A percentile compares a stretch with the other conserved stretches of the same genome.
Conservation (phyloP, 768 basidiomycete genomes). For the Phylloporus sp. region DNA sequence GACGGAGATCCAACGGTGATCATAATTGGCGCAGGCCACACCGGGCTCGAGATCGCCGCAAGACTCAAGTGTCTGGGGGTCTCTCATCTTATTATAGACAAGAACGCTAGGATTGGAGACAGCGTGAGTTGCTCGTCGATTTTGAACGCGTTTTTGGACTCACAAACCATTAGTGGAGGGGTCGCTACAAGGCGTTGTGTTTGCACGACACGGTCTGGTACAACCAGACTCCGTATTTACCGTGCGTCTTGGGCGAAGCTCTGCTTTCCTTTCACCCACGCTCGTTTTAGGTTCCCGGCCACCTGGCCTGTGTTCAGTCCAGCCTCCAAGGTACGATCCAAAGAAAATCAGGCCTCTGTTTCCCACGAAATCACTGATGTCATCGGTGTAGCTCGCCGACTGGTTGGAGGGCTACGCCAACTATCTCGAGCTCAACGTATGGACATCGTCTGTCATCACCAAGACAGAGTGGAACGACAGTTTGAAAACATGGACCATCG, state of each 20-base stretch:
- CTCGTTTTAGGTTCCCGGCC: conserved; percentile 43
- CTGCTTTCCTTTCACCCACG: background rate
- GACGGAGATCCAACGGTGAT: conserved; percentile 53
- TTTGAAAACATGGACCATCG: conserved; percentile 44
- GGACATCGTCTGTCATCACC: conserved; percentile 48
- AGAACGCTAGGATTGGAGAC: conserved; percentile 49
- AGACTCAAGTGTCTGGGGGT: conserved; percentile 61
- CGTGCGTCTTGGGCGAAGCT: conserved; percentile 30
- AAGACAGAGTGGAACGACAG: conserved; percentile 36
- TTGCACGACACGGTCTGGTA: conserved; percentile 54
- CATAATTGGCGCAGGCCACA: conserved; percentile 63
- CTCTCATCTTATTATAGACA: conserved; percentile 52
- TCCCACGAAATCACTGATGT: background rate
- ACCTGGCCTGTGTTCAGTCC: conserved; percentile 55
- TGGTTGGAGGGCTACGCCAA: conserved; percentile 65
- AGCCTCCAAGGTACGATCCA: conserved; percentile 40
- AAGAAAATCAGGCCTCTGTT: background rate
- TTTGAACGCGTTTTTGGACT: background rate
- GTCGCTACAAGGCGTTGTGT: conserved; percentile 55
- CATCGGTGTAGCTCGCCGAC: conserved; percentile 45
- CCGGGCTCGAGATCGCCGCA: conserved; percentile 62
- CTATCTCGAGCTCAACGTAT: conserved; percentile 57
- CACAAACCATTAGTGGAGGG: conserved; percentile 40
- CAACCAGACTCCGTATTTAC: conserved; percentile 54
- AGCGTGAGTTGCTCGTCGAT: conserved; percentile 18